Conservation (phyloP, 2,329 filamentous ascomycete genomes). For the Beauveria bassiana region DNA sequence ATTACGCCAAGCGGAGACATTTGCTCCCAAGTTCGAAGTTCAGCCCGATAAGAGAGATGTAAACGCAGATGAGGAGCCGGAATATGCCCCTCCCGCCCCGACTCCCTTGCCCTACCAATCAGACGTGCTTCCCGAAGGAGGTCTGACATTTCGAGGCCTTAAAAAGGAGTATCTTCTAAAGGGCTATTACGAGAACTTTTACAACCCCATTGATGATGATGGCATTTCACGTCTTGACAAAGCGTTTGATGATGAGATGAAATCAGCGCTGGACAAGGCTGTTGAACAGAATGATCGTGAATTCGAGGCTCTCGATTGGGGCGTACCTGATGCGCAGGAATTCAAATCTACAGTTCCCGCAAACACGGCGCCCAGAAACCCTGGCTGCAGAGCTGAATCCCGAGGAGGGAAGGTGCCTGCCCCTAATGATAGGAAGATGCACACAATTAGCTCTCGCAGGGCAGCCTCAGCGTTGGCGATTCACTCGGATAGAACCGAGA, state of each 20-base stretch:
- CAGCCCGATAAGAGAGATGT: constrained; percentile 44
- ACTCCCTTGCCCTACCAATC: constrained; percentile 61
- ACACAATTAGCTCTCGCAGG: constrained; percentile 36
- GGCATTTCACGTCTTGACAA: constrained; percentile 56
- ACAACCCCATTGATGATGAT: constrained; percentile 58
- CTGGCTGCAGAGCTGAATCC: neutral
- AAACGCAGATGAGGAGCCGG: constrained; percentile 63
- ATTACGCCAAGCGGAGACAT: constrained; percentile 41
- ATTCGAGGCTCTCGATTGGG: constrained; percentile 55
- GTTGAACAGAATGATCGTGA: constrained; percentile 62
- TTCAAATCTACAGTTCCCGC: constrained; percentile 17
- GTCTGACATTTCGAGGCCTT: constrained; percentile 48
- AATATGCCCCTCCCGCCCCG: constrained; percentile 77
- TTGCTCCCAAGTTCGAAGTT: constrained; percentile 53
- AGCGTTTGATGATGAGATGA: constrained; percentile 48
- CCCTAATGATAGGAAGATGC: constrained; percentile 5
- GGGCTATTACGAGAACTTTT: constrained; percentile 54
- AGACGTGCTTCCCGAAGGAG: constrained; percentile 55
- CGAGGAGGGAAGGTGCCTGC: neutral
- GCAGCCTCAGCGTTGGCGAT: constrained; percentile 44
- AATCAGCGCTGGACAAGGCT: constrained; percentile 44
- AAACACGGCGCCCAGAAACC: neutral
- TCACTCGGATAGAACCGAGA: constrained; percentile 14
- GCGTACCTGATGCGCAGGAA: constrained; percentile 47
- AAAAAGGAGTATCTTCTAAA: constrained; percentile 52